Conservation (phyloP, 305 asterid genomes). For the Euphrasia arctica region DNA sequence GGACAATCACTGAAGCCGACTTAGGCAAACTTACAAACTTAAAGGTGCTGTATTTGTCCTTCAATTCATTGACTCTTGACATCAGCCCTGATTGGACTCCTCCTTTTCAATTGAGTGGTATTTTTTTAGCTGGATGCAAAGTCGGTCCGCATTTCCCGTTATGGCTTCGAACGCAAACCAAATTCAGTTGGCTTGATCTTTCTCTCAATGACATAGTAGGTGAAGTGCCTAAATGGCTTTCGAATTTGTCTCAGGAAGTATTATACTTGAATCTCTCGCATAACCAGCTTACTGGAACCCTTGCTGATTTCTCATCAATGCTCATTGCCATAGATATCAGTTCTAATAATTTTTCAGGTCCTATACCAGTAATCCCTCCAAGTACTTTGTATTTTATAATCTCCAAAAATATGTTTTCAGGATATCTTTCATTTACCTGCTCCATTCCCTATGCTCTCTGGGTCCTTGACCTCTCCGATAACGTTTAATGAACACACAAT, state of each 20-base stretch:
- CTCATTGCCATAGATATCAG: constrained; percentile 19
- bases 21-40: constrained; percentile 21
- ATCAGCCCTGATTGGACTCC: no score
- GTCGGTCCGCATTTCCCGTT: no score
- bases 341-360: constrained; percentile 36
- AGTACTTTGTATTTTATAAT: constrained; percentile 15
- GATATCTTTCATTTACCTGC: constrained; percentile 28
- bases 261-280: constrained; percentile 1
- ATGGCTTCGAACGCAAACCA: background rate
- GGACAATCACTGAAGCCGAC: background rate
- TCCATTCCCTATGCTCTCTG: background rate
- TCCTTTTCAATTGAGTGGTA: no score
- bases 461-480: constrained; percentile 29
- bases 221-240: constrained; percentile 8
- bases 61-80: constrained; percentile 15
- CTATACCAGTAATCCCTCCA: constrained; percentile 27
- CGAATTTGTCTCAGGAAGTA: background rate
- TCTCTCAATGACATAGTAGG: background rate
- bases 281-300: constrained; percentile 19
- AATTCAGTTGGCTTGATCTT: background rate
- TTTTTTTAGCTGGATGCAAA: no score
- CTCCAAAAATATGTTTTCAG: constrained; percentile 28
- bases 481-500: constrained; percentile 10
- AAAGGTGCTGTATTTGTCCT: no score
- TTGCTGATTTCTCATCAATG: constrained; percentile 6